These are phyloP conservation scores for Blastobotrys petasosporus DNA, from an alignment of 1,139 yeast species.

Conservation along the genomic window DNA sequence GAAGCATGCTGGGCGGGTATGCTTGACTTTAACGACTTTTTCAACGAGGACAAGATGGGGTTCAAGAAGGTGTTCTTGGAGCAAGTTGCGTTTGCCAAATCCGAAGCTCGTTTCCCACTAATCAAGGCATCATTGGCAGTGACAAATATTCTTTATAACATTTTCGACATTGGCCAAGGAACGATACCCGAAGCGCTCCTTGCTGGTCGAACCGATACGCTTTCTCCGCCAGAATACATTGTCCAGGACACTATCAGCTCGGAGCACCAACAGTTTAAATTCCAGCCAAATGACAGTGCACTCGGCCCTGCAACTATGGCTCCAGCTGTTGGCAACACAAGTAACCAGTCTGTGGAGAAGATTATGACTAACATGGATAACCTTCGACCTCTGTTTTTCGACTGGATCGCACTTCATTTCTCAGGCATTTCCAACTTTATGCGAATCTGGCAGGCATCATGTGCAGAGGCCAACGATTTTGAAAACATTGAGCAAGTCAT, in stretches of 20 bases:
- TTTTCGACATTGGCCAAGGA: slow-evolving; percentile 32
- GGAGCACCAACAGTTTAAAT: slow-evolving; percentile 1
- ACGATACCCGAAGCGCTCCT: slow-evolving; percentile 11
- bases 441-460: slow-evolving; percentile 63
- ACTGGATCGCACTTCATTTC: slow-evolving; percentile 54
- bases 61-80: slow-evolving; percentile 28
- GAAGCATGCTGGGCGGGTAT: slow-evolving; percentile 28
- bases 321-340: not conserved
- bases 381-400: slow-evolving; percentile 44
- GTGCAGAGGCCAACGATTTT: slow-evolving; percentile 50
- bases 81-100: slow-evolving; percentile 26
- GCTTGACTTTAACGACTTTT: slow-evolving; percentile 30
- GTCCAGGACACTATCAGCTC: slow-evolving; percentile 6
- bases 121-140: slow-evolving; percentile 31
- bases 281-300: not conserved
- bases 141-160: slow-evolving; percentile 28
- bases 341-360: slow-evolving; percentile 12
- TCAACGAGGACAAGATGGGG: slow-evolving; percentile 23
- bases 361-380: slow-evolving; percentile 22
- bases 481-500: slow-evolving; percentile 44
- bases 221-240: slow-evolving; percentile 23
- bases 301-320: slow-evolving; percentile 1
- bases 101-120: slow-evolving; percentile 35
- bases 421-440: slow-evolving; percentile 52
- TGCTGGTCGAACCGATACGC: slow-evolving; percentile 20